These are phyloP conservation scores for Spathaspora passalidarum DNA, from an alignment of 805 yeast genomes.

Conservation along the genomic window DNA sequence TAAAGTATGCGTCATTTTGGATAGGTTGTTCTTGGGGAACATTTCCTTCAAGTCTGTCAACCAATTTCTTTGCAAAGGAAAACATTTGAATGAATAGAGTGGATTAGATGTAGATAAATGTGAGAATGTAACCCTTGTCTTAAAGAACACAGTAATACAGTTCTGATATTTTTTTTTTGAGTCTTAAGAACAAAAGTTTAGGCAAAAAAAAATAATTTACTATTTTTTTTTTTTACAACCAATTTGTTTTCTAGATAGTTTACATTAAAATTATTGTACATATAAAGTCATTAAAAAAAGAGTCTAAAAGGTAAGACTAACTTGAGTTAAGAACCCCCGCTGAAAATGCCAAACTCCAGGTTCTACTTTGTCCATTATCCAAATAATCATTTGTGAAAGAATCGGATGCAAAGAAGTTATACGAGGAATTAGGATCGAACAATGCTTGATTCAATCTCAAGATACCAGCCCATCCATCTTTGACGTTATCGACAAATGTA, in stretches of 20 bases:
- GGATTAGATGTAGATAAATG: too few relatives aligned
- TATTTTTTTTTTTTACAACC: too few relatives aligned
- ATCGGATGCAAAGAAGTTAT: constrained; percentile 49
- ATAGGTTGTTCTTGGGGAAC: constrained; percentile 1
- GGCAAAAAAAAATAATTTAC: too few relatives aligned
- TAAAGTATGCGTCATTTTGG: constrained; percentile 34
- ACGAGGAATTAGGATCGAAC: constrained; percentile 62
- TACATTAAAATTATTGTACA: background rate
- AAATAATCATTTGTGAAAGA: constrained; percentile 31
- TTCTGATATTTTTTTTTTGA: background rate
- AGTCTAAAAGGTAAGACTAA: constrained; percentile 2
- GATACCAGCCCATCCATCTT: constrained; percentile 72
- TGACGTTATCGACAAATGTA: constrained; percentile 43
- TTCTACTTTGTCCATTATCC: constrained; percentile 61
- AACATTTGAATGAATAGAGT: constrained; percentile 25
- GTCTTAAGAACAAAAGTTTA: too few relatives aligned
- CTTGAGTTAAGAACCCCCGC: constrained; percentile 42
- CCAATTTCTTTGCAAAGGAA: constrained; percentile 43
- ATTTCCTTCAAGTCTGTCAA: constrained; percentile 36
- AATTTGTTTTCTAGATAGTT: too few relatives aligned
- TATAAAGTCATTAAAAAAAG: background rate
- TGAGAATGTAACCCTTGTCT: too few relatives aligned
- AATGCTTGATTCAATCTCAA: constrained; percentile 73
- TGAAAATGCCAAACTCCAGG: constrained; percentile 60
- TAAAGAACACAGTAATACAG: too few relatives aligned